A percentile compares a stretch with the other conserved stretches of the same genome.
Conservation (phyloP, 139 green algal genomes). For the Haematococcus lacustris region DNA sequence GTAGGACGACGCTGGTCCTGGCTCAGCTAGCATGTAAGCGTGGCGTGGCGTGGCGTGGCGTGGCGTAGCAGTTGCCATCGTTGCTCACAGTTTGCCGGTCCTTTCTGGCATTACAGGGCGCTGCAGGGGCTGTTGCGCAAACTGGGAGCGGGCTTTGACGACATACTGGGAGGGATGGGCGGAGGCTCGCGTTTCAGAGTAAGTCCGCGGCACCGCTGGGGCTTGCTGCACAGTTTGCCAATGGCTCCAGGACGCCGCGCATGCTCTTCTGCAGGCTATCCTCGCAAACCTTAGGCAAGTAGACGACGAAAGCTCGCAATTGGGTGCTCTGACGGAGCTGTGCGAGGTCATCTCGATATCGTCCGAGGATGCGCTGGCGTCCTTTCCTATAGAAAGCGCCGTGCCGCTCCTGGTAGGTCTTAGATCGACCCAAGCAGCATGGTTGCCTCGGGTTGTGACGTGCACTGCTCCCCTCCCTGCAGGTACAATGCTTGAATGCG, state of each 20-base stretch:
- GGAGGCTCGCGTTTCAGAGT: constrained; percentile 32
- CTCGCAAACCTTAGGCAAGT: constrained; percentile 63
- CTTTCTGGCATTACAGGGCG: too few relatives aligned
- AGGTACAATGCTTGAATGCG: constrained; percentile 69
- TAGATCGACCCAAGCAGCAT: not conserved
- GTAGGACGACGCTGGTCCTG: too few relatives aligned
- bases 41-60: too few relatives aligned
- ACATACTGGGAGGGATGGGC: constrained; percentile 32
- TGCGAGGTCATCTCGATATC: constrained; percentile 88
- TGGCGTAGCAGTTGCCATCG: too few relatives aligned
- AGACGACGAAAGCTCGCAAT: constrained; percentile 71
- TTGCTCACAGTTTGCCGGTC: too few relatives aligned
- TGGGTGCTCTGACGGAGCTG: constrained; percentile 77
- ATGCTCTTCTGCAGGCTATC: constrained; percentile 32
- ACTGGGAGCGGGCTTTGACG: constrained; percentile 78
- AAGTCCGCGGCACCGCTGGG: not conserved
- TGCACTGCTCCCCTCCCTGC: constrained; percentile 1
- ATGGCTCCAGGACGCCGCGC: not conserved
- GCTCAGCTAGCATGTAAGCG: too few relatives aligned
- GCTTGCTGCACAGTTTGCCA: not conserved
- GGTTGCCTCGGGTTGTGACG: not conserved
- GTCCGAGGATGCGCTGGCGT: constrained; percentile 75
- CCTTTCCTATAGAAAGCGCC: constrained; percentile 77
- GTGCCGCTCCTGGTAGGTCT: constrained; percentile 77
- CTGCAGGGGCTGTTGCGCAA: constrained; percentile 79